Conservation (phyloP, 805 yeast genomes). For the Kodamaea lidongshanica region DNA sequence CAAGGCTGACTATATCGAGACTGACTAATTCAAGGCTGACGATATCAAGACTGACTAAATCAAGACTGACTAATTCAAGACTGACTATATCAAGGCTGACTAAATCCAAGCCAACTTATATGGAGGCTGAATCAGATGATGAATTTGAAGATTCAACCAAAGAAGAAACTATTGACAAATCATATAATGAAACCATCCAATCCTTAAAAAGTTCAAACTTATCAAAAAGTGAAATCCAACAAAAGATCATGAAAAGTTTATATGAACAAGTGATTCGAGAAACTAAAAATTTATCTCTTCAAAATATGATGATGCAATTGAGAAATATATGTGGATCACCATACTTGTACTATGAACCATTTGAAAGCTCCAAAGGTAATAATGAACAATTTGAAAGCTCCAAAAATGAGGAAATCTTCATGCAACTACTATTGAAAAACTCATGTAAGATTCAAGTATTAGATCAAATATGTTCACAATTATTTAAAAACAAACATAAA, state of each 20-base stretch:
- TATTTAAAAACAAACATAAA: constrained; percentile 54
- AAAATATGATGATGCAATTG: constrained; percentile 75
- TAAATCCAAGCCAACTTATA: constrained; percentile 6
- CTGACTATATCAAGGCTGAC: constrained; percentile 2
- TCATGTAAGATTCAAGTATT: constrained; percentile 73
- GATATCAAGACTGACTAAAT: constrained; percentile 2
- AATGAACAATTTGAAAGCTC: no score
- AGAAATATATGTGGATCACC: constrained; percentile 85
- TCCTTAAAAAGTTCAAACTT: constrained; percentile 1
- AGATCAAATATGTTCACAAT: constrained; percentile 51
- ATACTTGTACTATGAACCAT: constrained; percentile 76
- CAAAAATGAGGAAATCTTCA: constrained; percentile 25
- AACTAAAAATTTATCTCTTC: constrained; percentile 39
- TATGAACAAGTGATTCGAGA: constrained; percentile 13
- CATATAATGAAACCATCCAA: not conserved
- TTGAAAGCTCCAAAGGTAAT: constrained; percentile 17
- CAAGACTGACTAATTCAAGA: constrained; percentile 4
- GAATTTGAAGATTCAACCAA: constrained; percentile 16
- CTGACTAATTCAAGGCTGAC: constrained; percentile 4
- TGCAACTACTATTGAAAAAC: constrained; percentile 32
- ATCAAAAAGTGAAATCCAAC: constrained; percentile 9
- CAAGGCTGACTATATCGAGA: constrained; percentile 2
- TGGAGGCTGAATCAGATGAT: constrained; percentile 26
- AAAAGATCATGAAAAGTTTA: constrained; percentile 11
- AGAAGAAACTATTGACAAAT: not conserved